phyloP scores from a whole-genome alignment of 139 green algal genomes.

The Nannochloris sp. region DNA sequence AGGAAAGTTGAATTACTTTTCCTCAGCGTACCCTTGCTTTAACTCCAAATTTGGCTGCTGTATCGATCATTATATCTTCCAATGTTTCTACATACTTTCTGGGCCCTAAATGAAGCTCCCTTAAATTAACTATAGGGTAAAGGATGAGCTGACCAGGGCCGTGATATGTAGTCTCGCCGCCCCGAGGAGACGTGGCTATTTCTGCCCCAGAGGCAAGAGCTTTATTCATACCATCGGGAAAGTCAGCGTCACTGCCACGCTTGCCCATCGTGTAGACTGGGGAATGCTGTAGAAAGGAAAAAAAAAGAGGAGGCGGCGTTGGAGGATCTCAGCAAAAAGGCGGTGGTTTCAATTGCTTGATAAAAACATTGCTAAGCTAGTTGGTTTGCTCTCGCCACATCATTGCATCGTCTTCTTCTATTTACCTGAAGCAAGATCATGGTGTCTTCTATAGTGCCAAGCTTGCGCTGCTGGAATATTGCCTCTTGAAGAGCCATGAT shows the following conservation, averaged over 20 bases:
- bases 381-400: no score
- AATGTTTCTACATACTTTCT: constrained; percentile 83
- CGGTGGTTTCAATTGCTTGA: no score
- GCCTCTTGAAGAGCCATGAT: constrained; percentile 32
- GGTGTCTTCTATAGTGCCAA: constrained; percentile 33
- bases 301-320: neutral
- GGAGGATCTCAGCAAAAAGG: no score
- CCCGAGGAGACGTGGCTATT: constrained; percentile 28
- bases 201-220: constrained; percentile 1
- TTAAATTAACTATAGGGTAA: constrained; percentile 84
- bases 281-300: constrained; percentile 47
- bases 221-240: constrained; percentile 20
- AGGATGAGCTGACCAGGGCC: constrained; percentile 85
- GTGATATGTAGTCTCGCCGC: constrained; percentile 86
- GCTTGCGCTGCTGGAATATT: constrained; percentile 20
- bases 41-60: constrained; percentile 41
- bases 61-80: constrained; percentile 74
- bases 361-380: no score
- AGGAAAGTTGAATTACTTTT: neutral
- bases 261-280: constrained; percentile 84
- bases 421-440: constrained; percentile 52
- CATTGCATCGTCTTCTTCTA: no score
- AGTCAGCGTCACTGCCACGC: constrained; percentile 50
- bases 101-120: constrained; percentile 52
- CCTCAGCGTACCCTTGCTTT: constrained; percentile 18